Evolutionary conservation across 139 green algal genomes (phyloP), one percentile per base, ranked within the genome.

Genomic region (Micractinium conductrix): DNA sequence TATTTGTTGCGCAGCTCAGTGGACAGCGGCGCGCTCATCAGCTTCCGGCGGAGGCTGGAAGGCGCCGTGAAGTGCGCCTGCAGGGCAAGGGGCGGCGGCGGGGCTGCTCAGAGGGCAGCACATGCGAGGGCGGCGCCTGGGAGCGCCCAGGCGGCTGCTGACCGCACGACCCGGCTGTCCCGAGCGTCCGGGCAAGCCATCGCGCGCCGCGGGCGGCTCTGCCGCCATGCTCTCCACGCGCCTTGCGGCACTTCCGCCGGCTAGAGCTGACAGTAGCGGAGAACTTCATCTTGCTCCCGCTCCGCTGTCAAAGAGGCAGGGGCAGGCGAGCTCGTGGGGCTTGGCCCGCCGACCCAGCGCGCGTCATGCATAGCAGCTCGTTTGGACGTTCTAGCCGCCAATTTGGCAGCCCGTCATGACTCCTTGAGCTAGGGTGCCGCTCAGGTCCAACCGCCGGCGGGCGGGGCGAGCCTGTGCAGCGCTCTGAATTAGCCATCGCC

Each of bases 1-100:
- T 99, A 92, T 91, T 99, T 99, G 87, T 94, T 93, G 30, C 90
- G 88, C 75, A 99, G 93, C 88, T 99, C 97, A 35, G 87, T 71
- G 33, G 94, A 98, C 26, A 99, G 91, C 22, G 96, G 91, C 19
- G 97, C 89, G 90, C 92, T 97, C 97, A 99, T 99, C 65, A 99
- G 86, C 89, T 98, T 98, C 53, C 96, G 89, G 73, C 97, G 89
- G 72, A 93, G 89, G 78, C 78, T 95, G 50, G 95, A 98, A 30
- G 97, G 94, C 62, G 97, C 97, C 28, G 95, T 93, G 94, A 99
- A 99, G 91, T 99, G 95, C 89, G 95, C 96, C 96, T 99, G 93
- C 88, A 88, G 16, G 68, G 30, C 50, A 35, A 73, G 37, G 28
- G 22, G 55, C 16, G 22, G 22, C 28, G n/a, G 45, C 16, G 30